Base-by-base conservation (phyloP, 169 alveolate genomes). In the Cryptosporidium canis region DNA sequence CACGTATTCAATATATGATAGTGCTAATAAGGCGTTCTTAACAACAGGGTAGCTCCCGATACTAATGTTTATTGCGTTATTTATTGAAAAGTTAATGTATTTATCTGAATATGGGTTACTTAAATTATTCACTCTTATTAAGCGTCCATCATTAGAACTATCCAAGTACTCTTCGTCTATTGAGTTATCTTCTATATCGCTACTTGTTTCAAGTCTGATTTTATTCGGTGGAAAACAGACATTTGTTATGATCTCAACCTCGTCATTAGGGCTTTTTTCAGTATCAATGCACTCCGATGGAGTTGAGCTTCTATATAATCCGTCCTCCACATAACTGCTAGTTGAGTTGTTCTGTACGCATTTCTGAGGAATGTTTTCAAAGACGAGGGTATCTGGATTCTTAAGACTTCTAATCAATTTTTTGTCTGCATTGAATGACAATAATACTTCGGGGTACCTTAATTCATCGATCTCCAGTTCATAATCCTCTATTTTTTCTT, bases 151-250 rank as follows among this genome's bases (percentile, higher is more conserved):
- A 35, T 35, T 56, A 27, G 16, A 6, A 58, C 0, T 37, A 0
- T 44, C 71, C 24, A 61, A 77, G n/a, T 77, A 77, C 7, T 77
- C 87, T 35, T 77, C 87, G 14, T 77, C 87, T 7, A 21, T n/a
- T 55, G n/a, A n/a, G 24, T 24, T 21, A 29, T 70, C 84, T 7
- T 45, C 87, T 7, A 33, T 14, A 58, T 77, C 87, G 39, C 87
- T 77, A 44, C 44, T 77, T 21, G 87, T 58, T 58, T 77, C 63
- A 7, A 77, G 35, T 0, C 63, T 58, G 6, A 77, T 61, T 16
- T 39, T 77, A 41, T 77, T 77, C 6, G 87, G 87, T 6, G 87
- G 87, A 37, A 77, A 77, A 27, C 77, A 77, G 16, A 77, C 47
- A 43, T 77, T 55, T 6, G 87, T 77, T 39, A 77, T 24, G 14